Percentiles rank a stretch among this genome's conserved stretches.
These are phyloP conservation scores for Cryomyces antarcticus DNA, from an alignment of 495 filamentous ascomycete species.

Conservation along the genomic window DNA sequence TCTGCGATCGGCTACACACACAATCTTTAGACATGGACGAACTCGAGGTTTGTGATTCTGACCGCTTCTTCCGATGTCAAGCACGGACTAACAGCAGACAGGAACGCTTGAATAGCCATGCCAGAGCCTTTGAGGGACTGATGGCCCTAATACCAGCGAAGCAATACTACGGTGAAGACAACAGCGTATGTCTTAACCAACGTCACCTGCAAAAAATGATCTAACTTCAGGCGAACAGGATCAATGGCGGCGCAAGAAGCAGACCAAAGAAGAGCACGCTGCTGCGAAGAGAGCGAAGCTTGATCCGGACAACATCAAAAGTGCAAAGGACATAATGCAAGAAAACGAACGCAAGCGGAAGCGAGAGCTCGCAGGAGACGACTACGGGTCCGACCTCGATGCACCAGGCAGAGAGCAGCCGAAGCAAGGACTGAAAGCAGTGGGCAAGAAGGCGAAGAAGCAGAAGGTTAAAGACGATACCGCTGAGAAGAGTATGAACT, in stretches of 20 bases:
- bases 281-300: slow-evolving; percentile 45
- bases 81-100: slow-evolving; percentile 13
- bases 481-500: slow-evolving; percentile 24
- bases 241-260: slow-evolving; percentile 24
- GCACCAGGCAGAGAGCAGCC: slow-evolving; percentile 9
- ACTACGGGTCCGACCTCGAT: slow-evolving; percentile 8
- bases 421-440: slow-evolving; percentile 14
- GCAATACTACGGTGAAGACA: slow-evolving; percentile 76
- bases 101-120: slow-evolving; percentile 73
- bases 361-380: slow-evolving; percentile 18
- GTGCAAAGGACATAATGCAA: slow-evolving; percentile 49
- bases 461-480: slow-evolving; percentile 18
- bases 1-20: too few species aligned
- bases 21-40: not conserved
- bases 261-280: slow-evolving; percentile 18
- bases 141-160: slow-evolving; percentile 85
- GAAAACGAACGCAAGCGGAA: slow-evolving; percentile 21
- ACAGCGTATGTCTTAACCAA: slow-evolving; percentile 40
- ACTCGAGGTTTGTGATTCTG: slow-evolving; percentile 11
- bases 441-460: slow-evolving; percentile 19
- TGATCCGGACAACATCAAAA: slow-evolving; percentile 35
- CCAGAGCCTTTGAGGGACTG: slow-evolving; percentile 74
- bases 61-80: slow-evolving; percentile 1
- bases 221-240: slow-evolving; percentile 6
- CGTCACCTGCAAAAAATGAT: not conserved